Percentiles rank a stretch among this genome's conserved stretches.
Evolutionary conservation across 768 basidiomycete genomes (phyloP).

Genomic region (Serendipita sp.): DNA sequence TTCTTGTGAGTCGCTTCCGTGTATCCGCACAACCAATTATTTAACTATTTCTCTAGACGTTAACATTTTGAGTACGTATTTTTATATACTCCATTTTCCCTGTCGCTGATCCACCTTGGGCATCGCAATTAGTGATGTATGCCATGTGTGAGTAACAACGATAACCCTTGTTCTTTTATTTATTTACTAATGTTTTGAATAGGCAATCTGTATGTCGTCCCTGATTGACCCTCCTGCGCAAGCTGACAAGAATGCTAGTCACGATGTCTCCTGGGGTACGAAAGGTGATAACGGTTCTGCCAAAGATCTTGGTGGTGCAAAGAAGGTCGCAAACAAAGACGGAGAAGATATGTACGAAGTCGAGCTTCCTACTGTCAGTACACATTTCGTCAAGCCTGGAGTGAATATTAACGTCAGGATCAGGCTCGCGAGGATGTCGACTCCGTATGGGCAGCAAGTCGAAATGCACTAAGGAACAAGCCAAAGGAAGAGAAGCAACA

Average conservation of each 20-base stretch:
- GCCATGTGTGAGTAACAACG: constrained; percentile 47
- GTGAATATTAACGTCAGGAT: neutral
- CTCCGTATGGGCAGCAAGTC: constrained; percentile 66
- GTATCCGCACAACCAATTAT: neutral
- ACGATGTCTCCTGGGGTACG: constrained; percentile 85
- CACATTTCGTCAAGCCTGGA: neutral
- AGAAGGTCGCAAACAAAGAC: constrained; percentile 70
- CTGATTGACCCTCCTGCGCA: too few species aligned
- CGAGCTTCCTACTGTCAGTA: constrained; percentile 50
- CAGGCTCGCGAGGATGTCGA: constrained; percentile 61
- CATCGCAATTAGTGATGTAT: constrained; percentile 50
- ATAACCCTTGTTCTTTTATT: neutral
- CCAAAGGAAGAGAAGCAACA: constrained; percentile 62
- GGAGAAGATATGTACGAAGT: constrained; percentile 82
- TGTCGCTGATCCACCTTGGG: constrained; percentile 6
- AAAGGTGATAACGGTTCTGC: constrained; percentile 79
- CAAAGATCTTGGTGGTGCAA: constrained; percentile 81
- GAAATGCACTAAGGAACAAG: constrained; percentile 47
- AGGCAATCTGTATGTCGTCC: constrained; percentile 27
- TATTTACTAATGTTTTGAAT: too few species aligned
- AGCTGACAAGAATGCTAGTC: constrained; percentile 17
- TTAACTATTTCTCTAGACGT: constrained; percentile 30
- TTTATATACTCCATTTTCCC: neutral
- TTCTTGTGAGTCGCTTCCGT: constrained; percentile 29
- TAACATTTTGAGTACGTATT: constrained; percentile 54